phyloP scores from a whole-genome alignment of 2,329 filamentous ascomycete species.

The Elsinoe necatrix region DNA sequence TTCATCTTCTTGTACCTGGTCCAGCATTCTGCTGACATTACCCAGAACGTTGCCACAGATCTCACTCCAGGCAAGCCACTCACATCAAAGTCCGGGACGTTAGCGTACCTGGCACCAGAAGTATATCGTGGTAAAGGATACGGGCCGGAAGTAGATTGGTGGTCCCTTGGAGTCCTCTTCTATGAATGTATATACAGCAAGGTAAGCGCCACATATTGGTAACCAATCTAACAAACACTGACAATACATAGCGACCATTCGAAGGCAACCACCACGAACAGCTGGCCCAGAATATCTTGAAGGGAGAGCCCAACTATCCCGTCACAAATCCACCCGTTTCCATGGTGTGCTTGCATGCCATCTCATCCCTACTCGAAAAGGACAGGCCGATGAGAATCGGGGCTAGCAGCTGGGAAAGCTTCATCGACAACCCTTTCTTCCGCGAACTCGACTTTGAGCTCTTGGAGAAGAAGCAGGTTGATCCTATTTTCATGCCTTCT shows the following conservation, averaged over 20 bases:
- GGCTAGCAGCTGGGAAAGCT: constrained; percentile 70
- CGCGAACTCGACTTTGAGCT: constrained; percentile 72
- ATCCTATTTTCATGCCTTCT: constrained; percentile 85
- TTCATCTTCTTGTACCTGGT: neutral
- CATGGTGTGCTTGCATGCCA: constrained; percentile 78
- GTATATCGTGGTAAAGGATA: constrained; percentile 90
- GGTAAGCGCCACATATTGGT: constrained; percentile 44
- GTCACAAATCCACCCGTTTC: constrained; percentile 86
- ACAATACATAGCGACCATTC: constrained; percentile 64
- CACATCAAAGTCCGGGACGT: constrained; percentile 91
- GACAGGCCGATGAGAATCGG: constrained; percentile 77
- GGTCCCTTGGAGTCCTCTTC: constrained; percentile 95
- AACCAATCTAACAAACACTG: neutral
- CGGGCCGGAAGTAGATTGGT: constrained; percentile 89
- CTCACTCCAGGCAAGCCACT: constrained; percentile 72
- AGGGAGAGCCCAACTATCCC: constrained; percentile 77
- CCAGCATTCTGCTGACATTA: constrained; percentile 29
- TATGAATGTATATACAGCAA: constrained; percentile 99
- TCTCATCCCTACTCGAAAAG: constrained; percentile 71
- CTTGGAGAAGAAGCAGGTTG: constrained; percentile 76
- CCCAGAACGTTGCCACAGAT: constrained; percentile 90
- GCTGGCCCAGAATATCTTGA: constrained; percentile 70
- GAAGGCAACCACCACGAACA: constrained; percentile 79
- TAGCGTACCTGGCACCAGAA: constrained; percentile 92
- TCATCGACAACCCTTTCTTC: constrained; percentile 86